These are phyloP conservation scores for Acanthamoeba lenticulata DNA, from an alignment of 208 protist species.

Conservation along the genomic window DNA sequence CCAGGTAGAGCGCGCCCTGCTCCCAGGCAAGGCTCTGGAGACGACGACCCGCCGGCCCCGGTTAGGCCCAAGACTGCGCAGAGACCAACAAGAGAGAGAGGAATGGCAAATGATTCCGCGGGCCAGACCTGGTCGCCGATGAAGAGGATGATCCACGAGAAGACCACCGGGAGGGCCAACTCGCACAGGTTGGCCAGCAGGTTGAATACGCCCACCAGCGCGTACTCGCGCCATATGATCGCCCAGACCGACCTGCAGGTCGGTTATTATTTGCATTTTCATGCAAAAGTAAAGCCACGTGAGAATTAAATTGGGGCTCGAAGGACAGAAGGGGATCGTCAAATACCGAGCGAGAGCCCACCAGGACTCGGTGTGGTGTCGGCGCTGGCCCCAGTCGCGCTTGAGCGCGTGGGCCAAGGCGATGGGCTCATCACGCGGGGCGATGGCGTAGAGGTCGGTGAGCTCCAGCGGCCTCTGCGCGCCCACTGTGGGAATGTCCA, in stretches of 20 bases:
- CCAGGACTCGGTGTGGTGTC: neutral
- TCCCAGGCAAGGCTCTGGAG: neutral
- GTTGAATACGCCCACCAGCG: neutral
- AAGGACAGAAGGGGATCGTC: neutral
- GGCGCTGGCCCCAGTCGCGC: neutral
- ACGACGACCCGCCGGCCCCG: neutral
- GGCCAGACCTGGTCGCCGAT: neutral
- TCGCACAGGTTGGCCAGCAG: neutral
- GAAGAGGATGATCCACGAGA: neutral
- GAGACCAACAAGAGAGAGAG: neutral
- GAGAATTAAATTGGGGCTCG: neutral
- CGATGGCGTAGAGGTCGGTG: neutral
- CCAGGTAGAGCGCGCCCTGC: neutral
- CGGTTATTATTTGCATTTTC: neutral
- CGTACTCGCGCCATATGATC: neutral
- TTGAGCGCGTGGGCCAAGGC: neutral
- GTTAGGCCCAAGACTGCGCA: neutral
- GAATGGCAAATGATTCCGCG: too few species aligned
- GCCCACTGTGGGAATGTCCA: too few species aligned
- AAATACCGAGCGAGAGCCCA: neutral
- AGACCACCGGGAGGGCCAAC: neutral
- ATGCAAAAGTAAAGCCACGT: neutral
- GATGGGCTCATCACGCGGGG: neutral
- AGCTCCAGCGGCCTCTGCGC: slow-evolving; percentile 26
- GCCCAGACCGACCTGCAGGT: neutral